These are phyloP conservation scores for Tolypocladium tropicale DNA, from an alignment of 2,329 filamentous ascomycete genomes.

Conservation along the genomic window DNA sequence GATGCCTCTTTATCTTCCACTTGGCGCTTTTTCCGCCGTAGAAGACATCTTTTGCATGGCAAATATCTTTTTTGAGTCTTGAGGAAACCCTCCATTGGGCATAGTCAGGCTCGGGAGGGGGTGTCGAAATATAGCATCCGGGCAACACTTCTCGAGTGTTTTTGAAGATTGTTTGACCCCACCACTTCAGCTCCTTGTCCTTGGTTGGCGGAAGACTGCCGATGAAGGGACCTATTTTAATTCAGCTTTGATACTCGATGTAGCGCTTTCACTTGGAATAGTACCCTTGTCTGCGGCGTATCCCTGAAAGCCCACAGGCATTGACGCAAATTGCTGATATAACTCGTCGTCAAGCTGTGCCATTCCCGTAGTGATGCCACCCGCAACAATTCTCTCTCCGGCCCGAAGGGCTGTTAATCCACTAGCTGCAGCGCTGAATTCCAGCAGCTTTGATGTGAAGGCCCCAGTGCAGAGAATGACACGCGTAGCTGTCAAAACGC, in stretches of 20 bases:
- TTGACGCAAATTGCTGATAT: conserved; percentile 30
- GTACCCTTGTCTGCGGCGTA: conserved; percentile 24
- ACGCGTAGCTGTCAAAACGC: conserved; percentile 34
- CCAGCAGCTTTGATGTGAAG: conserved; percentile 45
- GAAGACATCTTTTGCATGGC: conserved; percentile 44
- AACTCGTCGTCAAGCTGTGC: conserved; percentile 39
- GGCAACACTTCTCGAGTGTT: conserved; percentile 43
- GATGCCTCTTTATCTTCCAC: conserved; percentile 51
- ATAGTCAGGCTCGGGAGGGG: conserved; percentile 46
- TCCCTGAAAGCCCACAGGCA: conserved; percentile 38
- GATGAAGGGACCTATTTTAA: conserved; percentile 40
- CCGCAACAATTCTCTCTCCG: conserved; percentile 44
- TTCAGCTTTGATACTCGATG: conserved; percentile 9
- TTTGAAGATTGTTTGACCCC: conserved; percentile 49
- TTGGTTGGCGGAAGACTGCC: conserved; percentile 46
- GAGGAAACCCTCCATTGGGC: conserved; percentile 51
- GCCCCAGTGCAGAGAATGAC: conserved; percentile 46
- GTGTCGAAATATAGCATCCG: conserved; percentile 44
- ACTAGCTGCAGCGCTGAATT: conserved; percentile 36
- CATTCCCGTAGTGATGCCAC: conserved; percentile 49
- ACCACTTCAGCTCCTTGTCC: conserved; percentile 45
- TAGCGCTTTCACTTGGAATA: neutral
- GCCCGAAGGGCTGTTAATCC: conserved; percentile 37
- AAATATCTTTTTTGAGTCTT: conserved; percentile 46
- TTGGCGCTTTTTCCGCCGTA: conserved; percentile 44